phyloP scores from a whole-genome alignment of 2,329 filamentous ascomycete species.

The Colletotrichum musae region DNA sequence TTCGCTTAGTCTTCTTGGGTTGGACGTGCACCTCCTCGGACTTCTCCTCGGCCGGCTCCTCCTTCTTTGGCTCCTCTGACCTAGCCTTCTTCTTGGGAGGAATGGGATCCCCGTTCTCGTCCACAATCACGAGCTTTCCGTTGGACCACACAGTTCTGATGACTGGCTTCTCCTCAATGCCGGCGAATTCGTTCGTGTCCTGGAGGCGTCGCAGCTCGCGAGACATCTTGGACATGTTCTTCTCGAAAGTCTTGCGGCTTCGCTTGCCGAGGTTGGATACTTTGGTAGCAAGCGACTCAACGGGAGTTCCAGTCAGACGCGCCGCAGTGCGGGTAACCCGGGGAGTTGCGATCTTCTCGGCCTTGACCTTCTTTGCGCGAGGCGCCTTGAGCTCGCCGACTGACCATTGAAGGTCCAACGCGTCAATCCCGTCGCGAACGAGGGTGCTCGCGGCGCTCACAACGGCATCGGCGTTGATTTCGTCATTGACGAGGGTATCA shows the following conservation, averaged over 20 bases:
- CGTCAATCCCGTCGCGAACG: constrained; percentile 60
- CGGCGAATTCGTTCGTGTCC: constrained; percentile 74
- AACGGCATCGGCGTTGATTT: constrained; percentile 39
- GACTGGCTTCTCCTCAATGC: constrained; percentile 71
- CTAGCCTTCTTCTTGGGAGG: constrained; percentile 44
- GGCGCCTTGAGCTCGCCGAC: constrained; percentile 54
- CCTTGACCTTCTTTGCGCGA: constrained; percentile 51
- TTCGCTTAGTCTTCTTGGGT: constrained; percentile 58
- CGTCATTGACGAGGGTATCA: constrained; percentile 51
- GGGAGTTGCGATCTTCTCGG: constrained; percentile 51
- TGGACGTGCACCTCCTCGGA: constrained; percentile 55
- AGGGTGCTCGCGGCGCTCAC: constrained; percentile 44
- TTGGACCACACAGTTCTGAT: constrained; percentile 75
- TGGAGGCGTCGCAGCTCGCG: constrained; percentile 73
- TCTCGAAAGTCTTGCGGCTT: constrained; percentile 67
- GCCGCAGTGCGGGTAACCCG: constrained; percentile 58
- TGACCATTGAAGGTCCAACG: constrained; percentile 62
- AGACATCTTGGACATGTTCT: constrained; percentile 61
- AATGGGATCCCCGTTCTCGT: constrained; percentile 54
- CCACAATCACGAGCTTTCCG: constrained; percentile 71
- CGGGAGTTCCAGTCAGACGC: constrained; percentile 60
- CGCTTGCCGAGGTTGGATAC: constrained; percentile 73
- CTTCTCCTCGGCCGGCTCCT: constrained; percentile 47
- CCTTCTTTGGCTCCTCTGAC: constrained; percentile 44
- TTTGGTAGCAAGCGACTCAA: constrained; percentile 62